Evolutionary conservation across 2,329 filamentous ascomycete genomes (phyloP).

Genomic region (Emergomyces africanus): DNA sequence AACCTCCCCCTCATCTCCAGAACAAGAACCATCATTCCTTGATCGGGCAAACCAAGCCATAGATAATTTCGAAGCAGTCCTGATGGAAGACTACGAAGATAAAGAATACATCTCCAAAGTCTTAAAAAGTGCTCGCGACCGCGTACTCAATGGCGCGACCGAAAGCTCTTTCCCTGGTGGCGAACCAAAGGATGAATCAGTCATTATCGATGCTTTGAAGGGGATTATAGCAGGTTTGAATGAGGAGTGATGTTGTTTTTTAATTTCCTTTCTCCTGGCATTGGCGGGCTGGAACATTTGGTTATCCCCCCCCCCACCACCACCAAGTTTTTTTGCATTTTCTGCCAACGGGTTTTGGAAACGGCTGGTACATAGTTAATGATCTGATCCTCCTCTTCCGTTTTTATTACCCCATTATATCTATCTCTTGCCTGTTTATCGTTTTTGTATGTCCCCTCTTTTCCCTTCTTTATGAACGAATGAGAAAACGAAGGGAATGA

Average conservation of each 20-base stretch:
- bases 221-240: slow-evolving; percentile 29
- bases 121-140: slow-evolving; percentile 30
- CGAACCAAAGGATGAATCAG: slow-evolving; percentile 32
- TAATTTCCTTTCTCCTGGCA: not conserved
- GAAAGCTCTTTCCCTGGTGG: slow-evolving; percentile 32
- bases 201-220: slow-evolving; percentile 29
- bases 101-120: slow-evolving; percentile 34
- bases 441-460: slow-evolving; percentile 56
- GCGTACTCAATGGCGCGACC: slow-evolving; percentile 26
- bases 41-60: slow-evolving; percentile 32
- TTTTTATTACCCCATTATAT: not conserved
- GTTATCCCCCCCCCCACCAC: not conserved
- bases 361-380: not conserved
- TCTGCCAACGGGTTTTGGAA: not conserved
- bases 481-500: slow-evolving; percentile 3
- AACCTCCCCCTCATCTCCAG: slow-evolving; percentile 6
- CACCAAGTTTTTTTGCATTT: too few relatives aligned
- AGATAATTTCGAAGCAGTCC: slow-evolving; percentile 32
- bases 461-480: not conserved
- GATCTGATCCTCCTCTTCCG: not conserved
- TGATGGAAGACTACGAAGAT: slow-evolving; percentile 34
- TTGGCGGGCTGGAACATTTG: not conserved
- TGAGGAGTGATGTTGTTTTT: slow-evolving; percentile 11
- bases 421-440: not conserved
- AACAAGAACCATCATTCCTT: slow-evolving; percentile 24